Percentiles rank a stretch among this genome's conserved stretches.
Conservation (phyloP, 2,329 filamentous ascomycete genomes). For the Grosmannia penicillata region DNA sequence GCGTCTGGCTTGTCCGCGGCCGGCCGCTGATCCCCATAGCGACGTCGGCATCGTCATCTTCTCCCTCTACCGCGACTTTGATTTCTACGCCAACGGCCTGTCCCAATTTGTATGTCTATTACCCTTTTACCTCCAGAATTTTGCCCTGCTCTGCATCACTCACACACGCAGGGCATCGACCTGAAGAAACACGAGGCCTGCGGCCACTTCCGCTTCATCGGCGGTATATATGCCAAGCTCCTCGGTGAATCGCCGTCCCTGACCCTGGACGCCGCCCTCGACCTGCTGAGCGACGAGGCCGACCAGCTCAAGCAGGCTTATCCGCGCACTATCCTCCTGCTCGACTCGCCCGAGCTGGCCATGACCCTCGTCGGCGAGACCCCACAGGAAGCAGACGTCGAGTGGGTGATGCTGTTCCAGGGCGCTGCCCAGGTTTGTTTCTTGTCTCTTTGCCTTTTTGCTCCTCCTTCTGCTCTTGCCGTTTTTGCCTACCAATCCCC, state of each 20-base stretch:
- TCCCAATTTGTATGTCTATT: conserved; percentile 3
- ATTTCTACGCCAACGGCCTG: conserved; percentile 6
- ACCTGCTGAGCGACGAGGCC: conserved; percentile 6
- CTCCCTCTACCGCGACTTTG: conserved; percentile 8
- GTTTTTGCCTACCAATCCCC: neutral
- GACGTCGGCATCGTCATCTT: conserved; percentile 8
- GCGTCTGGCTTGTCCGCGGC: neutral
- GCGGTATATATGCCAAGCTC: conserved; percentile 4
- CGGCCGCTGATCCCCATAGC: neutral
- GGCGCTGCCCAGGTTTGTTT: conserved; percentile 4
- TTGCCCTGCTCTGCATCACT: neutral
- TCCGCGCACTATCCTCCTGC: conserved; percentile 6
- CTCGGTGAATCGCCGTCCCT: conserved; percentile 3
- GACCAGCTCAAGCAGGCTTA: conserved; percentile 1
- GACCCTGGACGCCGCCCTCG: conserved; percentile 5
- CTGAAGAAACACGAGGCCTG: conserved; percentile 4
- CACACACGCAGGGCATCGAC: conserved; percentile 5
- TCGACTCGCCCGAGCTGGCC: conserved; percentile 9
- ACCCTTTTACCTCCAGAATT: neutral
- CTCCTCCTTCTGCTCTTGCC: neutral
- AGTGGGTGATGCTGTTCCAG: conserved; percentile 6
- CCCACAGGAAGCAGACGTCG: neutral
- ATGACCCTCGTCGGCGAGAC: conserved; percentile 3
- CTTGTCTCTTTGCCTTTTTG: neutral
- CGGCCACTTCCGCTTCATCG: conserved; percentile 8